phyloP scores from a whole-genome alignment of 495 filamentous ascomycete genomes.

The Penicillium atrosanguineum region DNA sequence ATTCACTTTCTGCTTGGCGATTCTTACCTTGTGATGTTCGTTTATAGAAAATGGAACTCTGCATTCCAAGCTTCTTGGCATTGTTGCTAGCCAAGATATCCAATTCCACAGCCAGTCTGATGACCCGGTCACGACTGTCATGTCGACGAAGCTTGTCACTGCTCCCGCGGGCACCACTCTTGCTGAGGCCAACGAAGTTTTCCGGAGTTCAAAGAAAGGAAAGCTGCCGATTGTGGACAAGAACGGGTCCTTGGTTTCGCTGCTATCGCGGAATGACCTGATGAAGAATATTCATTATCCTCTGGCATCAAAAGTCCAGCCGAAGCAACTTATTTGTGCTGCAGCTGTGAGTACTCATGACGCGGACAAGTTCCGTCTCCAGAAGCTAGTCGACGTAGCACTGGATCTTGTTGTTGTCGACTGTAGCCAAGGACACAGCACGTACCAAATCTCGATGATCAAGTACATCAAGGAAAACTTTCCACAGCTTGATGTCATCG shows the following conservation, averaged over 20 bases:
- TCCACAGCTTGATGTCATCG: neutral
- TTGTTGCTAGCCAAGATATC: constrained; percentile 95
- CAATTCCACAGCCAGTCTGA: constrained; percentile 77
- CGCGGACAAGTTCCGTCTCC: constrained; percentile 80
- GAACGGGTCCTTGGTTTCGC: constrained; percentile 81
- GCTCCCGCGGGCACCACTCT: constrained; percentile 82
- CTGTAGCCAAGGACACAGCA: neutral
- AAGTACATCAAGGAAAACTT: constrained; percentile 2
- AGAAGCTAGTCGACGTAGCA: neutral
- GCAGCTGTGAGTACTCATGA: constrained; percentile 94
- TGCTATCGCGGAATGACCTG: constrained; percentile 94
- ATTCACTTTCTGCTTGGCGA: too few species aligned
- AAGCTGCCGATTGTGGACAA: constrained; percentile 95
- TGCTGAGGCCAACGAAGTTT: constrained; percentile 85
- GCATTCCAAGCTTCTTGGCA: constrained; percentile 90
- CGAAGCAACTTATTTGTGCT: constrained; percentile 95
- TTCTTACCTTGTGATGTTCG: too few species aligned
- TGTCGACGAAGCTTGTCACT: constrained; percentile 94
- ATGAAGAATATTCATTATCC: constrained; percentile 99
- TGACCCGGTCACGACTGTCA: constrained; percentile 81
- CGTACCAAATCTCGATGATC: neutral
- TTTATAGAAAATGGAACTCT: constrained; percentile 89
- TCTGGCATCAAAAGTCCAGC: constrained; percentile 93
- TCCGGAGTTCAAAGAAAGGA: constrained; percentile 95
- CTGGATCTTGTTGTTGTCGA: neutral